phyloP scores from a whole-genome alignment of 129 eudicot genomes.

The Escallonia herrerae region DNA sequence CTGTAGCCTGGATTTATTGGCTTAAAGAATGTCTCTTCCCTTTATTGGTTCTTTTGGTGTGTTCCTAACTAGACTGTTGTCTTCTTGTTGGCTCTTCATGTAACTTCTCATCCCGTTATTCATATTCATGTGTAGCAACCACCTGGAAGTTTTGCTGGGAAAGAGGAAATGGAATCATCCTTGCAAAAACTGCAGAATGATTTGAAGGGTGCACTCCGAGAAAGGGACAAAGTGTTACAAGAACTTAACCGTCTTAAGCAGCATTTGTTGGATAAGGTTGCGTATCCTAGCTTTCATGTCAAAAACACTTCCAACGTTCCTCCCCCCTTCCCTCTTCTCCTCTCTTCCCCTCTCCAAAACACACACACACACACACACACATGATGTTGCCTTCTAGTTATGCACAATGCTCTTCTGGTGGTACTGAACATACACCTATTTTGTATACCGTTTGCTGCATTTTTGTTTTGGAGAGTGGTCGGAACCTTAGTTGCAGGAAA shows the following conservation, averaged over 20 bases:
- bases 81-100: too few species aligned
- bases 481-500: too few species aligned
- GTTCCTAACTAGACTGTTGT: too few species aligned
- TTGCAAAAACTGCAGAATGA: conserved; percentile 66
- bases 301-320: background rate
- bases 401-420: background rate
- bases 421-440: background rate
- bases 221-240: conserved; percentile 78
- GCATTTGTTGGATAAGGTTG: conserved; percentile 91
- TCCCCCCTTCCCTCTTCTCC: too few species aligned
- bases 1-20: background rate
- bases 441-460: background rate
- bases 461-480: background rate
- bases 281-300: background rate
- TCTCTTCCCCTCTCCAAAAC: too few species aligned
- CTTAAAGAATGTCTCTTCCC: background rate
- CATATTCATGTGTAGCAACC: conserved; percentile 25
- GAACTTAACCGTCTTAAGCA: conserved; percentile 87
- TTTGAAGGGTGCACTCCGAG: conserved; percentile 49
- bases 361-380: too few species aligned
- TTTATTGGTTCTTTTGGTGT: background rate
- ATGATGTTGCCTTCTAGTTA: background rate
- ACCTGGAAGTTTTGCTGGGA: conserved; percentile 42
- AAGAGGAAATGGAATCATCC: conserved; percentile 65
- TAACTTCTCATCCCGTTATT: conserved; percentile 7